These are phyloP conservation scores for Purshia tridentata DNA, from an alignment of 306 rosid species.

Conservation along the genomic window DNA sequence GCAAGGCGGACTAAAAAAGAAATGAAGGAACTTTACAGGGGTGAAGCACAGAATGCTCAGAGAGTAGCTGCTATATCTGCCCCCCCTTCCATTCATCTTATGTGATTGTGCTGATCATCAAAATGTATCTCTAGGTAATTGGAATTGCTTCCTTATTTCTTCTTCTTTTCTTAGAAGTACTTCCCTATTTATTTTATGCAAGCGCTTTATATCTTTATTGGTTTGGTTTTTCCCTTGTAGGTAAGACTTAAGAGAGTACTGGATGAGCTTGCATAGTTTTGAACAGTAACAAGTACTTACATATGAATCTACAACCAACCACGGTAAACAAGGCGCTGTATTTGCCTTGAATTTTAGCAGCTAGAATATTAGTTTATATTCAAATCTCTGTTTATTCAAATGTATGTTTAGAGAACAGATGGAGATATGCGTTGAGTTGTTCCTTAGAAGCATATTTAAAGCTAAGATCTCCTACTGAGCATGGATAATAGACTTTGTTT, in stretches of 20 bases:
- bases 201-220: neutral
- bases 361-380: neutral
- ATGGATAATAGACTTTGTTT: neutral
- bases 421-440: neutral
- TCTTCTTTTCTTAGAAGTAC: neutral
- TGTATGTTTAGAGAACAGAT: neutral
- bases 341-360: neutral
- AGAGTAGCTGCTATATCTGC: constrained; percentile 76
- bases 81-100: constrained; percentile 71
- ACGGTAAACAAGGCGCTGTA: neutral
- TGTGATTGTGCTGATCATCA: constrained; percentile 42
- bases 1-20: constrained; percentile 82
- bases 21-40: constrained; percentile 68
- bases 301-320: neutral
- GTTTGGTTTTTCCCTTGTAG: neutral
- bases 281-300: neutral
- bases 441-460: neutral
- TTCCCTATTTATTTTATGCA: too few relatives aligned
- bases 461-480: neutral
- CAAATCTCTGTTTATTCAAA: neutral
- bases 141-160: neutral
- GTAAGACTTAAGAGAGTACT: constrained; percentile 3
- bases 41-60: constrained; percentile 79
- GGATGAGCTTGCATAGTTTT: neutral
- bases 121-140: constrained; percentile 6